These are phyloP conservation scores for Cornus suecica DNA, from an alignment of 148 eudicot genomes.

Conservation along the genomic window DNA sequence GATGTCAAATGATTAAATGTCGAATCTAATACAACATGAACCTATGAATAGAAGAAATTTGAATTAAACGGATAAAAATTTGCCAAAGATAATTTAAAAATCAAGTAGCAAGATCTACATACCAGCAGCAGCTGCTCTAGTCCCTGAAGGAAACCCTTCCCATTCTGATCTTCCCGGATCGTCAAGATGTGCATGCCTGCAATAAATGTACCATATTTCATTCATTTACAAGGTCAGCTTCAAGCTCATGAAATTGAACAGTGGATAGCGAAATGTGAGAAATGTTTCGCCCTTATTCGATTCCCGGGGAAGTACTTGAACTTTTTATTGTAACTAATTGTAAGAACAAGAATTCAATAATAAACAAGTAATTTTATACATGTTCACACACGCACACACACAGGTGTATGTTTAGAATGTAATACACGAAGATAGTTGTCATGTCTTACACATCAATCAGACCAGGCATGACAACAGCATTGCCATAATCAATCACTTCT, in stretches of 20 bases:
- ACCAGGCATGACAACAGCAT: constrained; percentile 99
- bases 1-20: not conserved
- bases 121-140: constrained; percentile 99
- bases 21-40: not conserved
- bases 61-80: not conserved
- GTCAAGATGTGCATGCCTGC: constrained; percentile 90
- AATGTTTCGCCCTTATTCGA: not conserved
- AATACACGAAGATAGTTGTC: constrained; percentile 1
- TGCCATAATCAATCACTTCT: constrained; percentile 70
- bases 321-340: too few relatives aligned
- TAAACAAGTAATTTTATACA: not conserved
- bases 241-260: not conserved
- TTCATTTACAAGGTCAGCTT: not conserved
- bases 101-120: constrained; percentile 12
- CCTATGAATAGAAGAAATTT: not conserved
- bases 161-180: constrained; percentile 96
- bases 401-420: too few relatives aligned
- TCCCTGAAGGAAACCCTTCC: constrained; percentile 99
- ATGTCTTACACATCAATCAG: constrained; percentile 87
- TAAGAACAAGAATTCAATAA: not conserved
- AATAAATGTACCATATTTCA: constrained; percentile 3
- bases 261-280: not conserved
- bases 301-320: not conserved
- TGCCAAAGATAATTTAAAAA: too few relatives aligned
- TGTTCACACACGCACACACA: too few relatives aligned